Percentiles rank a stretch among this genome's conserved stretches.
These are phyloP conservation scores for Cystobasidiaceae sp. DNA, from an alignment of 1,284 basidiomycete genomes.

Conservation along the genomic window DNA sequence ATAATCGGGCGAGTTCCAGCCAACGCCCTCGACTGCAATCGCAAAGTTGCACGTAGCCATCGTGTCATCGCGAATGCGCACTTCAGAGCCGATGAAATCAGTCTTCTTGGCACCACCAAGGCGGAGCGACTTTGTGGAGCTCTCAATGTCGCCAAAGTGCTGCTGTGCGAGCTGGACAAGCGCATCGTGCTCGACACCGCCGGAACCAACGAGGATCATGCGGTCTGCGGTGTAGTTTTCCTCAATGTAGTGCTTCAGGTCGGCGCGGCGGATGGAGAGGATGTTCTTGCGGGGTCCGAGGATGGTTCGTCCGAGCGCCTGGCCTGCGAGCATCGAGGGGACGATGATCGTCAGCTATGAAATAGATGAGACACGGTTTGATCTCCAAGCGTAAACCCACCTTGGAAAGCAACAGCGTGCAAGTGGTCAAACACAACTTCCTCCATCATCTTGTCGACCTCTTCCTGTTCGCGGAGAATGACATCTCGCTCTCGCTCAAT, in stretches of 20 bases:
- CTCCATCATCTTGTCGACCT: constrained; percentile 97
- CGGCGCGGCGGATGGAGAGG: constrained; percentile 86
- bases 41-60: constrained; percentile 85
- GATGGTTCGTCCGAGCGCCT: constrained; percentile 93
- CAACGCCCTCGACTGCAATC: constrained; percentile 94
- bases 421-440: constrained; percentile 99
- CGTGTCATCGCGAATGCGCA: constrained; percentile 90
- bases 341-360: too few species aligned
- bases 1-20: constrained; percentile 97
- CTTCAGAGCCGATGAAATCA: constrained; percentile 88
- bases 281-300: constrained; percentile 96
- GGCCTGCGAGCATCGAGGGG: too few species aligned
- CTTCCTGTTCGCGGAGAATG: constrained; percentile 95
- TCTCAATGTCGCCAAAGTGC: constrained; percentile 84
- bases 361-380: too few species aligned
- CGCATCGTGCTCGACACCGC: constrained; percentile 86
- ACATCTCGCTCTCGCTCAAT: constrained; percentile 97
- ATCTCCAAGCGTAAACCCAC: too few species aligned
- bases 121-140: constrained; percentile 79
- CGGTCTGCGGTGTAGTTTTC: constrained; percentile 98
- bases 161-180: constrained; percentile 93
- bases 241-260: constrained; percentile 87
- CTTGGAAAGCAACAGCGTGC: constrained; percentile 92
- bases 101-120: constrained; percentile 74
- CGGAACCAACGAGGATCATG: constrained; percentile 96